phyloP scores from a whole-genome alignment of 2,329 filamentous ascomycete genomes.

The Aspergillus sp. region DNA sequence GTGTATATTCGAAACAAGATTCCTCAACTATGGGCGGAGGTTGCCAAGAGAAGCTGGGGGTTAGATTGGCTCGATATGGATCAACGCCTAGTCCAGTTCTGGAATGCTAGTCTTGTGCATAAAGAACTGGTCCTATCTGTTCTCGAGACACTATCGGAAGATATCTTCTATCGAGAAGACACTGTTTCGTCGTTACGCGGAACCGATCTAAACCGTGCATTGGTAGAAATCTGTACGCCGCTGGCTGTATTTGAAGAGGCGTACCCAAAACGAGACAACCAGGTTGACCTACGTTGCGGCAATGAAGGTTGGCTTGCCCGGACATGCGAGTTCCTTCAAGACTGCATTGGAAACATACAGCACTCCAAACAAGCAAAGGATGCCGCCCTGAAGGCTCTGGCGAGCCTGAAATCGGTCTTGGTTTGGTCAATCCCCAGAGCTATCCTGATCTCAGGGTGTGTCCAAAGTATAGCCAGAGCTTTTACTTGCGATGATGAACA shows the following conservation, averaged over 20 bases:
- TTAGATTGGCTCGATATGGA: constrained; percentile 96
- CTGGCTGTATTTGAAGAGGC: constrained; percentile 72
- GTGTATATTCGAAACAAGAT: constrained; percentile 90
- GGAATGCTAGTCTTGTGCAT: constrained; percentile 67
- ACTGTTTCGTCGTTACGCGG: constrained; percentile 81
- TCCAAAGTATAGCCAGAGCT: constrained; percentile 71
- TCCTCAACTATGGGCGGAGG: constrained; percentile 90
- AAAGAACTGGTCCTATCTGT: constrained; percentile 88
- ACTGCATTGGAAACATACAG: constrained; percentile 71
- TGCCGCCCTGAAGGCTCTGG: constrained; percentile 76
- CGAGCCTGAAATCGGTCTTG: constrained; percentile 77
- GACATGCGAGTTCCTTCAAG: constrained; percentile 72
- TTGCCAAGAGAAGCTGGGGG: constrained; percentile 93
- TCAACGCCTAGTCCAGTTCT: constrained; percentile 75
- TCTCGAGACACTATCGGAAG: constrained; percentile 89
- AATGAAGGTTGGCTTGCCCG: constrained; percentile 86
- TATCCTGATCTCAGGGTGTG: constrained; percentile 71
- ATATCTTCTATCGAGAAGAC: constrained; percentile 91
- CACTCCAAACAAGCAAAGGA: constrained; percentile 69
- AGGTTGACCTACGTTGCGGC: constrained; percentile 72
- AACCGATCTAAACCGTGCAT: constrained; percentile 80
- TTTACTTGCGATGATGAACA: constrained; percentile 72
- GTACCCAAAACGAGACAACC: constrained; percentile 73
- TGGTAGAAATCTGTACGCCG: constrained; percentile 93
- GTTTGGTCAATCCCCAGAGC: constrained; percentile 87